phyloP scores from a whole-genome alignment of 1,284 basidiomycete genomes.

The Volvariella volvacea region DNA sequence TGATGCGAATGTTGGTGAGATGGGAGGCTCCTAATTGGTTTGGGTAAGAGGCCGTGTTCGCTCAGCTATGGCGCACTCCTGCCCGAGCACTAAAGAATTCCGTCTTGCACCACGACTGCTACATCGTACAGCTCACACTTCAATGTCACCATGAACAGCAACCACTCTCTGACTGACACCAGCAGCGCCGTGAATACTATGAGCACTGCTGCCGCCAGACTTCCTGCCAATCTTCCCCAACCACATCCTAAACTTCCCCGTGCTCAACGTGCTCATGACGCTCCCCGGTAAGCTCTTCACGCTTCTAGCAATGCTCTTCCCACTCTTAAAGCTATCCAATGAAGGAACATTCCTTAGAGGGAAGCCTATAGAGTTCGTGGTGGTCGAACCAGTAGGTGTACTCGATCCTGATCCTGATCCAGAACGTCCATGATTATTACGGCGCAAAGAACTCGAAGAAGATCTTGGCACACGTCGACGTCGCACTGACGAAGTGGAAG shows the following conservation, averaged over 20 bases:
- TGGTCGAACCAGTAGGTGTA: not conserved
- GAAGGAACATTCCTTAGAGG: conserved; percentile 31
- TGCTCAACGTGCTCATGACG: conserved; percentile 33
- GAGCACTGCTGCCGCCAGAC: too few relatives aligned
- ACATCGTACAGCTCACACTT: too few relatives aligned
- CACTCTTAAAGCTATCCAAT: conserved; percentile 36
- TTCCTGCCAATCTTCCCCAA: conserved; percentile 17
- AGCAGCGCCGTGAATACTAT: too few relatives aligned
- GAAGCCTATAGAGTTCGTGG: not conserved
- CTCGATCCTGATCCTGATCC: not conserved
- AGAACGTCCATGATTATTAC: not conserved
- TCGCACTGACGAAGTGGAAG: not conserved
- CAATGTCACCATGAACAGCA: too few relatives aligned
- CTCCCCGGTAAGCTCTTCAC: conserved; percentile 32
- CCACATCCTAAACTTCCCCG: conserved; percentile 30
- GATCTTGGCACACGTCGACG: not conserved
- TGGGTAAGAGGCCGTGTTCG: too few relatives aligned
- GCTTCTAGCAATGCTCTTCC: conserved; percentile 30
- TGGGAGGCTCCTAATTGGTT: too few relatives aligned
- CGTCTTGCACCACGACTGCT: too few relatives aligned
- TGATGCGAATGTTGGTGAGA: too few relatives aligned
- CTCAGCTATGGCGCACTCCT: too few relatives aligned
- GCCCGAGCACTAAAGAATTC: too few relatives aligned
- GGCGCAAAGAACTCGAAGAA: too few relatives aligned
- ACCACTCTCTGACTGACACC: too few relatives aligned